Percentiles rank a stretch among this genome's conserved stretches.
phyloP scores from a whole-genome alignment of 1,139 yeast species.

The Blastobotrys serpentis region DNA sequence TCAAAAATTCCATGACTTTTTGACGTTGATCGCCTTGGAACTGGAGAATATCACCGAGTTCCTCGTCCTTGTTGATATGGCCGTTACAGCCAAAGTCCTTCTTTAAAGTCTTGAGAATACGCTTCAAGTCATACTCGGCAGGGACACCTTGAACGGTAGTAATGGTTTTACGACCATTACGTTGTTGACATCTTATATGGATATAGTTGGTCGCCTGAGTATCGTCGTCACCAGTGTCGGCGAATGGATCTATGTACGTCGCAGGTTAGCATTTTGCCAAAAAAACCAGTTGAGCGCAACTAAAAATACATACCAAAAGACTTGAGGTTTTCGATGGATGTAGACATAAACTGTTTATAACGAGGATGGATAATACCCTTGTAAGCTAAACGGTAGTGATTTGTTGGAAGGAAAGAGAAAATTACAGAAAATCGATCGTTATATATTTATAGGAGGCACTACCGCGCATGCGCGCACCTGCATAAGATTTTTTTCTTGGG shows the following conservation, averaged over 20 bases:
- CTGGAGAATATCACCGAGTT: slow-evolving; percentile 95
- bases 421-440: neutral
- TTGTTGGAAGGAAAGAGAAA: slow-evolving; percentile 1
- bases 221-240: slow-evolving; percentile 99
- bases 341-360: slow-evolving; percentile 41
- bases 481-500: neutral
- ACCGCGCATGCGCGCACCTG: neutral
- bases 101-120: slow-evolving; percentile 89
- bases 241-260: slow-evolving; percentile 89
- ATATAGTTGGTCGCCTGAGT: slow-evolving; percentile 93
- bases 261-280: slow-evolving; percentile 5
- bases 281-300: neutral
- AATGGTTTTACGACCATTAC: slow-evolving; percentile 98
- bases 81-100: slow-evolving; percentile 99
- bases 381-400: slow-evolving; percentile 1
- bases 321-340: slow-evolving; percentile 94
- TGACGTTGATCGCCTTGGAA: slow-evolving; percentile 99
- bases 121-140: slow-evolving; percentile 89
- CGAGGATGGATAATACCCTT: slow-evolving; percentile 10
- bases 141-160: slow-evolving; percentile 99
- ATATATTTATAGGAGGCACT: slow-evolving; percentile 1
- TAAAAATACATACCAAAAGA: slow-evolving; percentile 65
- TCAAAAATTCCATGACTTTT: slow-evolving; percentile 91
- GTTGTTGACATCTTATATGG: slow-evolving; percentile 98
- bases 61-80: slow-evolving; percentile 94